Percentiles rank a stretch among this genome's conserved stretches.
phyloP scores from a whole-genome alignment of 2,329 filamentous ascomycete genomes.

The Rhytidhysteron rufulum region DNA sequence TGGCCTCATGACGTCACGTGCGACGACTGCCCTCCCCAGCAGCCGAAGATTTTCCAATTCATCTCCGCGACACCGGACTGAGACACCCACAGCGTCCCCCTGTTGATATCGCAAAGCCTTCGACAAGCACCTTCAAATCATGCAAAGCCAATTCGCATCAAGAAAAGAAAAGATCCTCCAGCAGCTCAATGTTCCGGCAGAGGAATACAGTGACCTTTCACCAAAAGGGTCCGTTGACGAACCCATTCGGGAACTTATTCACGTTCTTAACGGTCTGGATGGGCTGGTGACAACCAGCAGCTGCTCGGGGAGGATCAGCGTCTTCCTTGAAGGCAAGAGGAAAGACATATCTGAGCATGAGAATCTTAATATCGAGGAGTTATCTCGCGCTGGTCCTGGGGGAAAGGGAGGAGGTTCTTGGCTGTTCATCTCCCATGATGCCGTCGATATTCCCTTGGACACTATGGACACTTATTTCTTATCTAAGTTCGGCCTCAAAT shows the following conservation, averaged over 20 bases:
- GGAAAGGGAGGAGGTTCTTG: slow-evolving; percentile 84
- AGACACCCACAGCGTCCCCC: too few relatives aligned
- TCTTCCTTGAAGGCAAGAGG: slow-evolving; percentile 78
- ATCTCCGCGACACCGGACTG: too few relatives aligned
- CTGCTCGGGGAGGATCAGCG: slow-evolving; percentile 80
- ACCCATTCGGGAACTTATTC: slow-evolving; percentile 72
- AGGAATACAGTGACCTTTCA: slow-evolving; percentile 75
- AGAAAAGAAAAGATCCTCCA: slow-evolving; percentile 72
- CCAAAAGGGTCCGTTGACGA: slow-evolving; percentile 85
- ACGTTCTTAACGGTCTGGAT: slow-evolving; percentile 68
- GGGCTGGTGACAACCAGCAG: slow-evolving; percentile 90
- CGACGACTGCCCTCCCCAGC: too few relatives aligned
- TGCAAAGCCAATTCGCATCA: slow-evolving; percentile 32
- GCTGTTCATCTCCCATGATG: slow-evolving; percentile 84
- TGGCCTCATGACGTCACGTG: too few relatives aligned
- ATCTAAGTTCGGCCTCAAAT: slow-evolving; percentile 38
- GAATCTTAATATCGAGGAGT: slow-evolving; percentile 11
- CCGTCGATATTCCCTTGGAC: slow-evolving; percentile 43
- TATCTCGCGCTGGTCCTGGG: slow-evolving; percentile 59
- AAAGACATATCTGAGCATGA: slow-evolving; percentile 17
- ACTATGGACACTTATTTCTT: slow-evolving; percentile 12
- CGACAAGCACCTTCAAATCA: slow-evolving; percentile 10
- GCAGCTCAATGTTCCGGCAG: slow-evolving; percentile 64
- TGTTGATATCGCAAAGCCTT: slow-evolving; percentile 16
- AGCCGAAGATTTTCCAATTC: too few relatives aligned